Evolutionary conservation across 2,329 filamentous ascomycete species (phyloP).

Genomic region (Sphaerulina musiva): DNA sequence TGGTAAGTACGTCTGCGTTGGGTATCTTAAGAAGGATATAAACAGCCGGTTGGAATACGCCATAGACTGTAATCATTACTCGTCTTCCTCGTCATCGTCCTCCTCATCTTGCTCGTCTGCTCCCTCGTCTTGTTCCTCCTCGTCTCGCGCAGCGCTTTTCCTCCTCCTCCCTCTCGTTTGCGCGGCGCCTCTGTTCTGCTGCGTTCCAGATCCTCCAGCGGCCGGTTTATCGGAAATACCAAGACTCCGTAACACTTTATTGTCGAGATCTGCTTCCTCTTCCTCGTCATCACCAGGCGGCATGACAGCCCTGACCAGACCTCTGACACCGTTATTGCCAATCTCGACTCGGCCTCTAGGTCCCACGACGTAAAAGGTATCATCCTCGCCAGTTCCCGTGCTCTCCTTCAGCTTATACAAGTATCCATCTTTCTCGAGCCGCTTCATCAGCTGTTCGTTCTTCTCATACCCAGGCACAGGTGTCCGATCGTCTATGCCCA

Average conservation of each 20-base stretch:
- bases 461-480: conserved; percentile 51
- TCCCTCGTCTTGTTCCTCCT: conserved; percentile 12
- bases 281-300: conserved; percentile 26
- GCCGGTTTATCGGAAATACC: conserved; percentile 21
- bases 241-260: conserved; percentile 32
- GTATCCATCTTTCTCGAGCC: conserved; percentile 77
- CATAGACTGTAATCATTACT: conserved; percentile 1
- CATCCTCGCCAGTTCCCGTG: conserved; percentile 60
- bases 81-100: conserved; percentile 8
- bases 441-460: conserved; percentile 67
- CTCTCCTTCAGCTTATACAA: conserved; percentile 66
- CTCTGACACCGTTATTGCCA: conserved; percentile 66
- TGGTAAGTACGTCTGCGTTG: too few relatives aligned
- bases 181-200: neutral
- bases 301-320: conserved; percentile 56
- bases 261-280: conserved; percentile 29
- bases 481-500: conserved; percentile 69
- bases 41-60: too few relatives aligned
- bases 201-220: neutral
- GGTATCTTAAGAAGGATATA: too few relatives aligned
- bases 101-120: conserved; percentile 15
- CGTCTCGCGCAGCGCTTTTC: conserved; percentile 5
- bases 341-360: conserved; percentile 81
- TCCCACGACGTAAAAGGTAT: conserved; percentile 75
- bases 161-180: conserved; percentile 2